Evolutionary conservation across 208 protist species (phyloP), one percentile per base, ranked within the genome.

Genomic region (Vickermania ingenoplastis): DNA sequence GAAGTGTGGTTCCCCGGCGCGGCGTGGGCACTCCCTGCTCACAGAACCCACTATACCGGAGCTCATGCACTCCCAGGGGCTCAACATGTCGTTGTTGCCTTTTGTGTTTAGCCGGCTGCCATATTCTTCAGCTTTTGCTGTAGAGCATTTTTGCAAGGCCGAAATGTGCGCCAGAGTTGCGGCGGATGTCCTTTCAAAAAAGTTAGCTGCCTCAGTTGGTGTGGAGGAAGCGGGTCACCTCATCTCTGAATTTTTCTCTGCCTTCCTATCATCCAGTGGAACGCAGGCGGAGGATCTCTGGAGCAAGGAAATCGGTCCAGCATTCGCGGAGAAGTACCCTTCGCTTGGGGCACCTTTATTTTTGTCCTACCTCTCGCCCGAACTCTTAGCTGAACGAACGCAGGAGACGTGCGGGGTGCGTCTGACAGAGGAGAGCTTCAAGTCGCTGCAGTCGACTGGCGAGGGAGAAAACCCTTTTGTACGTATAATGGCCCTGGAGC

Each of bases 21-120:
- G 86, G 13, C 63, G 59, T 21, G 61, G 69, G 3, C 69, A 76
- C 21, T 69, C 59, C n/a, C 67, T 89, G 24, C 3, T 82, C 4
- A 41, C 92, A 49, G 58, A 81, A 61, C 88, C 88, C 0, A 71
- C 67, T 14, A 27, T 92, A 13, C 73, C 68, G 17, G 31, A 60
- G 0, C 52, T 92, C 4, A 62, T 89, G 58, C 88, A 95, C 57
- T 78, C 77, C 0, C 74, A 85, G 59, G 82, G 88, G 4, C 53
- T 95, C 0, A 88, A 88, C 48, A 25, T 95, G 60, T 73, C 75
- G 2, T 80, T 81, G 48, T 58, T 95, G 25, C 74, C 81, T 2
- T 95, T 80, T 72, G 88, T 95, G 11, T 88, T 88, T 69, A 63
- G 84, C 58, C 77, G 84, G 4, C 59, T 95, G 2, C 77, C 84